Conservation (phyloP, 1,139 yeast genomes). For the Kodamaea anthophila region DNA sequence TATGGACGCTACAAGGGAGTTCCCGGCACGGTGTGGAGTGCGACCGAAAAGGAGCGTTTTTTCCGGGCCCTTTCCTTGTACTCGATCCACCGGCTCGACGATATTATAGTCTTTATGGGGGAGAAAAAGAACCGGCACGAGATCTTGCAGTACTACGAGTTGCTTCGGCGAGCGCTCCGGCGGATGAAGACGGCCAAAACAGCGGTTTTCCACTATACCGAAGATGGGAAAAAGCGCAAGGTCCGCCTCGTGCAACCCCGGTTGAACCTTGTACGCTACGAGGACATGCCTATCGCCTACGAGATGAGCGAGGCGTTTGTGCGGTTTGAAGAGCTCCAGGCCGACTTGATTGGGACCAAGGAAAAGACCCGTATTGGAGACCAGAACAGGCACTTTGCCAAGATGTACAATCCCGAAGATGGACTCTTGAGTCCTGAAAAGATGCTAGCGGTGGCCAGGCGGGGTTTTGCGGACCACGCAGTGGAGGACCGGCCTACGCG, state of each 20-base stretch:
- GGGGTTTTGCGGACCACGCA: neutral
- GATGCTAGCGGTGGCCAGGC: neutral
- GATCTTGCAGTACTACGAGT: conserved; percentile 40
- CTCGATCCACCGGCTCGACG: conserved; percentile 43
- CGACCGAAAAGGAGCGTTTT: conserved; percentile 35
- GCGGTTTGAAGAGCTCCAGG: conserved; percentile 43
- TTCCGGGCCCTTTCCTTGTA: conserved; percentile 36
- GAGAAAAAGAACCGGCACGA: conserved; percentile 37
- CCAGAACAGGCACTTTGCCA: conserved; percentile 7
- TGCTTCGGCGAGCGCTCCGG: conserved; percentile 24
- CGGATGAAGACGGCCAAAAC: conserved; percentile 13
- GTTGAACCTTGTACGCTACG: conserved; percentile 22
- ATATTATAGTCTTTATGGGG: conserved; percentile 30
- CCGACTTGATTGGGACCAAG: conserved; percentile 17
- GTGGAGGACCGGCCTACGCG: neutral
- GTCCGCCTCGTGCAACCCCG: conserved; percentile 9
- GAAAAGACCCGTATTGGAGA: conserved; percentile 16
- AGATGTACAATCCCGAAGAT: conserved; percentile 2
- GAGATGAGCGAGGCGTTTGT: conserved; percentile 49
- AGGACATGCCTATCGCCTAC: conserved; percentile 45
- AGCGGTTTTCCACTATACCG: conserved; percentile 6
- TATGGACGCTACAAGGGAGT: conserved; percentile 4
- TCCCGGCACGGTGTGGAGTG: conserved; percentile 32
- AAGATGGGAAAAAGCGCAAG: conserved; percentile 6
- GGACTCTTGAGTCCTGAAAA: conserved; percentile 7